Evolutionary conservation across 768 basidiomycete species (phyloP), one percentile per base, ranked within the genome.

Genomic region (Termitomyces sp.): DNA sequence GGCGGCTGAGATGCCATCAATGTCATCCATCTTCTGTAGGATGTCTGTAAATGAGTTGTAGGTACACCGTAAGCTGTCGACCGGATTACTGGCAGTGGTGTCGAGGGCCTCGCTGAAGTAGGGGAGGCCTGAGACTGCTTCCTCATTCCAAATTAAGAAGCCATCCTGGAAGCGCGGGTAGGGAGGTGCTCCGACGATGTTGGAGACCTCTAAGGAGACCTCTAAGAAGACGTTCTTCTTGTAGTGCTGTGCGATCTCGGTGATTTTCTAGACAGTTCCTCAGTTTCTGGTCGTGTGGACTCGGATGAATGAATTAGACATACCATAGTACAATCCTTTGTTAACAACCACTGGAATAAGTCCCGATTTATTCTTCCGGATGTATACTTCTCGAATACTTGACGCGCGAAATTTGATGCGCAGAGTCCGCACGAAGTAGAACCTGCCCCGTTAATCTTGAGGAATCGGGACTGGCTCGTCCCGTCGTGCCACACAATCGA

Each of bases 351-450:
- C 15, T 1, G 1, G 24, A 58, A 8, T 1, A 58, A n/a, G 6
- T 20, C 18, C 0, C 0, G 1, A 28, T 24, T 11, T 1, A 1
- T 22, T 22, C 1, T 9, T 33, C 24, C 8, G 13, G 35, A 20
- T n/a, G 2, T 0, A 1, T 58, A 42, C 28, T n/a, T 11, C 15
- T 42, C 18, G 15, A 58, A 51, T 7, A 24, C 49, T 9, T 3
- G 5, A 5, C 46, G 58, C 5, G 24, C 18, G n/a, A 58, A 58
- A 33, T 58, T 58, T 20, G 58, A 51, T 33, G 58, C 39, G 13
- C 16, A 32, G n/a, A 58, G 58, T 18, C 39, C 58, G 18, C 58
- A 51, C 3, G 58, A 28, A 18, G 44, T 4, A 12, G 44, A 11
- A 4, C 18, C 13, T 7, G 18, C 6, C 4, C 49, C 32, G 1